Conservation (phyloP, 140 eudicot species). For the Bidens hawaiensis region DNA sequence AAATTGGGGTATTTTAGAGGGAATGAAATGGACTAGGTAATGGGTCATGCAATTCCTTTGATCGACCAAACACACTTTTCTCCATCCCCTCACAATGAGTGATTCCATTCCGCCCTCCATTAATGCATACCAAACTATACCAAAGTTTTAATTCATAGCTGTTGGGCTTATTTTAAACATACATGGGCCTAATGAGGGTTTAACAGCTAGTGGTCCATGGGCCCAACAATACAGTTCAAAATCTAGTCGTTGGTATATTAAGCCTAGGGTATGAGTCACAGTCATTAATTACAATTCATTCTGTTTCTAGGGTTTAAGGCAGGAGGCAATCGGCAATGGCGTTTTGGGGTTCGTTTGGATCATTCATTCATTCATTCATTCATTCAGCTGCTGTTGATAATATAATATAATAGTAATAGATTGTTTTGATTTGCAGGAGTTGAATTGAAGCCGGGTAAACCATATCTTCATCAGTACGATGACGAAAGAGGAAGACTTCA, state of each 20-base stretch:
- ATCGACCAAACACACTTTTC: no score
- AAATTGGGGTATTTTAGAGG: no score
- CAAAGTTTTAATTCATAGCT: no score
- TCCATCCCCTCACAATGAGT: no score
- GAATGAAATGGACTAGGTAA: no score
- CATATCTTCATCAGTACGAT: constrained; percentile 53
- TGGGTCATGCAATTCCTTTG: no score
- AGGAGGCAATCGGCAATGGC: constrained; percentile 38
- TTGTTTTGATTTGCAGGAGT: constrained; percentile 48
- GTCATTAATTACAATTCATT: background rate
- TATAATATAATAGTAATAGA: background rate
- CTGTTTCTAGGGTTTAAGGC: constrained; percentile 49
- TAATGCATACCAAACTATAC: no score
- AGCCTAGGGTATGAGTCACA: background rate
- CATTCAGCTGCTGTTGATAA: no score
- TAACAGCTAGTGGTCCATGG: no score
- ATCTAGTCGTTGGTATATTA: no score
- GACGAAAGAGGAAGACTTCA: constrained; percentile 68
- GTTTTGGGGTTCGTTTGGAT: constrained; percentile 55
- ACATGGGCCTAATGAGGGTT: background rate
- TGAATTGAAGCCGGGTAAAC: constrained; percentile 85
- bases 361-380: background rate
- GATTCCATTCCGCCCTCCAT: no score
- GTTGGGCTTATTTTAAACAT: background rate
- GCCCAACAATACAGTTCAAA: background rate